Conservation (phyloP, 2,329 filamentous ascomycete species). For the Calonectria pseudoreteaudii region DNA sequence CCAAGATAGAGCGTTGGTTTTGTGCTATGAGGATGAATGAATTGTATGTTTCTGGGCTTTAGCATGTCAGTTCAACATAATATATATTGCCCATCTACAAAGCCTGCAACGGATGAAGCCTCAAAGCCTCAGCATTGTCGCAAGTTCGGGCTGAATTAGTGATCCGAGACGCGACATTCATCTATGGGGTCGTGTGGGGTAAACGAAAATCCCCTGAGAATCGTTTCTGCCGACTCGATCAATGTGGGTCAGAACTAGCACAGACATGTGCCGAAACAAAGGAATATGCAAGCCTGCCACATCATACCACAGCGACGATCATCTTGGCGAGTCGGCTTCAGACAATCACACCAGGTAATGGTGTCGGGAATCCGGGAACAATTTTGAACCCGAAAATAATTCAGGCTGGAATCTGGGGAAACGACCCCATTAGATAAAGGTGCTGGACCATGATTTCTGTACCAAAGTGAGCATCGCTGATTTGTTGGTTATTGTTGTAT, state of each 20-base stretch:
- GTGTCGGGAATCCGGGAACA: not conserved
- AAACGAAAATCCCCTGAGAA: not conserved
- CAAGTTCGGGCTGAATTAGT: not conserved
- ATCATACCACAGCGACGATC: not conserved
- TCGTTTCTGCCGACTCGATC: not conserved
- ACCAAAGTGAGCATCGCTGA: not conserved
- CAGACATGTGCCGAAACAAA: not conserved
- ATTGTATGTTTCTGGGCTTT: not conserved
- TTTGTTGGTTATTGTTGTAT: too few species aligned
- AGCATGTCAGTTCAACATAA: not conserved
- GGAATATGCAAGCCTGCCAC: not conserved
- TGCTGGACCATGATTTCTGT: not conserved
- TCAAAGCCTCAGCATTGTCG: not conserved
- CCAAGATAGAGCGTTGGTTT: not conserved
- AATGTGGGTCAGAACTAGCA: not conserved
- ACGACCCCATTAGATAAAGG: not conserved
- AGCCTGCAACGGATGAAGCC: not conserved
- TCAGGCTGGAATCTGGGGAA: not conserved
- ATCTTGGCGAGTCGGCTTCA: not conserved
- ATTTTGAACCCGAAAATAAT: not conserved
- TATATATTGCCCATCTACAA: not conserved
- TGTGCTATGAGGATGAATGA: not conserved
- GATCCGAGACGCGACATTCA: not conserved
- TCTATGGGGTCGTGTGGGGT: not conserved
- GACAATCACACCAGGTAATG: not conserved